A percentile compares a stretch with the other conserved stretches of the same genome.
phyloP scores from a whole-genome alignment of 768 basidiomycete genomes.

The Stropharia rugosoannulata region DNA sequence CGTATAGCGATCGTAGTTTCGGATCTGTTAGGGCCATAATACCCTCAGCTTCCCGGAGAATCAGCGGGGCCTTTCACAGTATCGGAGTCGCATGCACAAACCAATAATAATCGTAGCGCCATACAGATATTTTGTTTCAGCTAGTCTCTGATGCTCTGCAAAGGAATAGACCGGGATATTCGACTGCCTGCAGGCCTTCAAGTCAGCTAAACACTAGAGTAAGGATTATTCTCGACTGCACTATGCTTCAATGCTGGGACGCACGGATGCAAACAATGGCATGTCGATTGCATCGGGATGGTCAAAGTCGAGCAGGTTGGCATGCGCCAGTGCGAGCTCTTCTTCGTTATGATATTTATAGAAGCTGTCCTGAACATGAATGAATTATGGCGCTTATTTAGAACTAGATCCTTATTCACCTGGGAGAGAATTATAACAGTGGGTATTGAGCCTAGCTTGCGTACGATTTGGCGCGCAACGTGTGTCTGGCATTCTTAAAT shows the following conservation, averaged over 20 bases:
- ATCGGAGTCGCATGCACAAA: slow-evolving; percentile 23
- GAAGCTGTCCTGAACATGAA: slow-evolving; percentile 76
- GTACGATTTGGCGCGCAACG: slow-evolving; percentile 81
- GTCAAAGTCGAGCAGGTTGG: slow-evolving; percentile 82
- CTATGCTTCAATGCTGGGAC: slow-evolving; percentile 22
- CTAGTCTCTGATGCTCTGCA: slow-evolving; percentile 77
- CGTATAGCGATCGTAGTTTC: slow-evolving; percentile 75
- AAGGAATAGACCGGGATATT: slow-evolving; percentile 97
- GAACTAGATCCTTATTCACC: slow-evolving; percentile 31
- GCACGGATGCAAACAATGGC: slow-evolving; percentile 76
- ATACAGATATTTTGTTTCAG: slow-evolving; percentile 85
- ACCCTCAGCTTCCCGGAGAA: slow-evolving; percentile 64
- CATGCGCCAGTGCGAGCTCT: slow-evolving; percentile 80
- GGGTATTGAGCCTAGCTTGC: slow-evolving; percentile 78
- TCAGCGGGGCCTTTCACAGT: not conserved
- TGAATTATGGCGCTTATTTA: not conserved
- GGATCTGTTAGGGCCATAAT: slow-evolving; percentile 90
- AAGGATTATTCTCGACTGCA: not conserved
- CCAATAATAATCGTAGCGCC: slow-evolving; percentile 92
- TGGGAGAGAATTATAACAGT: slow-evolving; percentile 91
- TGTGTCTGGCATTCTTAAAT: slow-evolving; percentile 56
- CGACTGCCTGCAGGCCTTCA: slow-evolving; percentile 80
- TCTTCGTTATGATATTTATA: slow-evolving; percentile 81
- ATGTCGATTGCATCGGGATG: slow-evolving; percentile 94
- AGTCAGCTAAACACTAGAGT: slow-evolving; percentile 74